phyloP scores from a whole-genome alignment of 306 rosid species.

The Aeschynomene evenia region DNA sequence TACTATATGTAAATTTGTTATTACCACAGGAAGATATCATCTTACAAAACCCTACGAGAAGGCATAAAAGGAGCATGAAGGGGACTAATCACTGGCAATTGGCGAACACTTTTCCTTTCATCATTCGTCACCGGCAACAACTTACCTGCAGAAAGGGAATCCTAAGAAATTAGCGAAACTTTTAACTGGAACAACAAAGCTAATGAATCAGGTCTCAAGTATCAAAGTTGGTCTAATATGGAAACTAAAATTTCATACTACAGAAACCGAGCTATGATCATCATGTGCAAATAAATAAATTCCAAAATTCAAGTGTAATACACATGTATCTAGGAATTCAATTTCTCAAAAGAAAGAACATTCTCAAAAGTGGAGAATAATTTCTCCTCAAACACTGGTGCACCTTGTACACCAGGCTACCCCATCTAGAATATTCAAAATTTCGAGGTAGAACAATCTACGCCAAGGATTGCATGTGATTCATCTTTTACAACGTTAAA shows the following conservation, averaged over 20 bases:
- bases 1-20: background rate
- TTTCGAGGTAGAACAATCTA: background rate
- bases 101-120: constrained; percentile 30
- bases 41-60: constrained; percentile 28
- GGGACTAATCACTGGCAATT: constrained; percentile 6
- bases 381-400: background rate
- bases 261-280: background rate
- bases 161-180: constrained; percentile 14
- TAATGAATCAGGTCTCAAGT: constrained; percentile 4
- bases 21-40: constrained; percentile 27
- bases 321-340: background rate
- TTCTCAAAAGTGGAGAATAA: background rate
- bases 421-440: background rate
- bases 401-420: background rate
- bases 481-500: background rate
- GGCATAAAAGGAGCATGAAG: constrained; percentile 21
- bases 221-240: background rate
- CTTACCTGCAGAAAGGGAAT: constrained; percentile 41
- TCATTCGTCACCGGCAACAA: constrained; percentile 39
- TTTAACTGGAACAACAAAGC: background rate
- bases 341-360: background rate
- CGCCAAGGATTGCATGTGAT: background rate
- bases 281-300: background rate
- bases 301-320: background rate
- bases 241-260: background rate